A percentile compares a stretch with the other conserved stretches of the same genome.
phyloP scores from a whole-genome alignment of 495 filamentous ascomycete species.

The Diplogelasinospora grovesii region DNA sequence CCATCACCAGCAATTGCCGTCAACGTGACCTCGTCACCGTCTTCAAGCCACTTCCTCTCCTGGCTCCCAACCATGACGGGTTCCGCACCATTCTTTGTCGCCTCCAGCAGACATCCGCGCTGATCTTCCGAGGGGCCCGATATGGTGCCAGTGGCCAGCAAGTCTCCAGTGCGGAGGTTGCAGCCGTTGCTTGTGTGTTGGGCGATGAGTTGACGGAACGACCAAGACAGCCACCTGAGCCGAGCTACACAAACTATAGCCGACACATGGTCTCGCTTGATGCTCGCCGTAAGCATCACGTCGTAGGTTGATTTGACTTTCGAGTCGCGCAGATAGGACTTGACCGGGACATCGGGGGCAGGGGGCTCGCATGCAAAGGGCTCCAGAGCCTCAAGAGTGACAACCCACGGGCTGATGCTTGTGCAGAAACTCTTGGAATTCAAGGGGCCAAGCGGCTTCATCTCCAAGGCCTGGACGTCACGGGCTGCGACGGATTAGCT shows the following conservation, averaged over 20 bases:
- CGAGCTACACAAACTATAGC: no score
- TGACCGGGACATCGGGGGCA: no score
- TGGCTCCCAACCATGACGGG: neutral
- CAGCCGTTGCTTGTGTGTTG: neutral
- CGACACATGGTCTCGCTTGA: no score
- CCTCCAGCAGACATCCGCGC: conserved; percentile 59
- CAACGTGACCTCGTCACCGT: conserved; percentile 1
- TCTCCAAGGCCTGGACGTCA: conserved; percentile 71
- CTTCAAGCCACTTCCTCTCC: neutral
- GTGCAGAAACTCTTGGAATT: conserved; percentile 72
- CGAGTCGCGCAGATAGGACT: no score
- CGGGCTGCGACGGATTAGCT: conserved; percentile 50
- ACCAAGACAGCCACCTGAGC: no score
- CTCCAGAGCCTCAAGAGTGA: conserved; percentile 62
- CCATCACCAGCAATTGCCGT: no score
- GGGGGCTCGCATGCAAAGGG: no score
- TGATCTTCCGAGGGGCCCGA: conserved; percentile 49
- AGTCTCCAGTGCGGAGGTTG: conserved; percentile 58
- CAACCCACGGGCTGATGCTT: conserved; percentile 67
- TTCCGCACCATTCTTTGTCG: no score
- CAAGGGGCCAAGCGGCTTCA: conserved; percentile 60
- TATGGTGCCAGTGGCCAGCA: conserved; percentile 68
- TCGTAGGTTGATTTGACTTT: no score
- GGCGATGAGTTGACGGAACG: no score
- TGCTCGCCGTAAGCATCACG: no score